These are phyloP conservation scores for Pulveroboletus sp. DNA, from an alignment of 768 basidiomycete genomes.

Conservation along the genomic window DNA sequence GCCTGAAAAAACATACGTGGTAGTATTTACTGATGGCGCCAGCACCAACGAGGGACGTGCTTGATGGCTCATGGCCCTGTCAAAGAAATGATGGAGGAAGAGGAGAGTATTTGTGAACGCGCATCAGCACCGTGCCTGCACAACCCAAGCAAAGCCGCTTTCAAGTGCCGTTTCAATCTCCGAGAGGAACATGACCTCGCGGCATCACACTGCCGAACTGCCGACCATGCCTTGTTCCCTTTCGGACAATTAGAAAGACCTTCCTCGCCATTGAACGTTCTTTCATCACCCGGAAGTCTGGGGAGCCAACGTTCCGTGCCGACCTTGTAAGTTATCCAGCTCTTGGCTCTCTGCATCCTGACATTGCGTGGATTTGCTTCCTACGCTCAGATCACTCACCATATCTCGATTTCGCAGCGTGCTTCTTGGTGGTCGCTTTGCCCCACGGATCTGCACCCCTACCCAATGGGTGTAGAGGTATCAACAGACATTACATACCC, in stretches of 20 bases:
- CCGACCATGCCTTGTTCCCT: constrained; percentile 14
- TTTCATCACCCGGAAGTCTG: neutral
- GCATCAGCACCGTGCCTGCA: constrained; percentile 32
- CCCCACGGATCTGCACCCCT: neutral
- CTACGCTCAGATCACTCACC: neutral
- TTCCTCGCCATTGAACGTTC: neutral
- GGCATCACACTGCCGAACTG: constrained; percentile 23
- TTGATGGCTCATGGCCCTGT: constrained; percentile 53
- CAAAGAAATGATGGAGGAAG: constrained; percentile 26
- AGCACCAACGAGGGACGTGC: constrained; percentile 67
- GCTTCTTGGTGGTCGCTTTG: neutral
- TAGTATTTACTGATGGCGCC: constrained; percentile 80
- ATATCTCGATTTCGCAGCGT: neutral
- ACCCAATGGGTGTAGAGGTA: neutral
- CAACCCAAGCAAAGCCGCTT: constrained; percentile 27
- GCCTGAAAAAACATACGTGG: constrained; percentile 52
- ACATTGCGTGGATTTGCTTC: neutral
- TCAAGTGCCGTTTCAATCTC: constrained; percentile 25
- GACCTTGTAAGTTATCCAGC: neutral
- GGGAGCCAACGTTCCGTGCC: neutral
- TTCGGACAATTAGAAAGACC: constrained; percentile 4
- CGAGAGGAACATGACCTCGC: constrained; percentile 4
- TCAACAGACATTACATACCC: constrained; percentile 3
- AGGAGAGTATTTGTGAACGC: constrained; percentile 25
- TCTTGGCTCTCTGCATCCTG: neutral